Percentiles rank a stretch among this genome's conserved stretches.
phyloP scores from a whole-genome alignment of 2,329 filamentous ascomycete species.

The Trichoderma sp. region DNA sequence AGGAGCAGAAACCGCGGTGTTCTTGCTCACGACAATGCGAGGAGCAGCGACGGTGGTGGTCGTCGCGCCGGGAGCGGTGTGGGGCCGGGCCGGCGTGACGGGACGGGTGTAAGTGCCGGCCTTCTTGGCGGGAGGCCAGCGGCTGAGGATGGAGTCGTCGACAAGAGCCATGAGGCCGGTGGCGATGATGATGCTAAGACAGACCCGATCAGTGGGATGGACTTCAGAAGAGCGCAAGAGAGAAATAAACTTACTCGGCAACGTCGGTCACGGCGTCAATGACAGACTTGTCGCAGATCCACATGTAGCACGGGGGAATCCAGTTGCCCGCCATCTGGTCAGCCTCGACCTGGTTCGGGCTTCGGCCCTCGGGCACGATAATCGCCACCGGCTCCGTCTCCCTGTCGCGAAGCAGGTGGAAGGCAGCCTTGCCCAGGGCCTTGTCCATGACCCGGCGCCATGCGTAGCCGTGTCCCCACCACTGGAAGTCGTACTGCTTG shows the following conservation, averaged over 20 bases:
- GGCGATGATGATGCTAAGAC: constrained; percentile 74
- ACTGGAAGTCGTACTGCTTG: constrained; percentile 88
- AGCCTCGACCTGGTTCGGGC: constrained; percentile 67
- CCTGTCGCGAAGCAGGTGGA: constrained; percentile 74
- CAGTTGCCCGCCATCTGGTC: constrained; percentile 82
- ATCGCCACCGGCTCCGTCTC: constrained; percentile 69
- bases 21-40: not conserved
- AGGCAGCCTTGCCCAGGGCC: constrained; percentile 70
- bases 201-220: constrained; percentile 5
- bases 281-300: constrained; percentile 76
- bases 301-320: constrained; percentile 88
- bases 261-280: constrained; percentile 74
- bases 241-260: constrained; percentile 68
- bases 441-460: constrained; percentile 80
- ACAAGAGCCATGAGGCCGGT: constrained; percentile 88
- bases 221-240: not conserved
- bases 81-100: constrained; percentile 26
- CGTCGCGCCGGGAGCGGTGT: constrained; percentile 6
- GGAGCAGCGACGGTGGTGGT: not conserved
- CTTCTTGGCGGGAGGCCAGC: constrained; percentile 61
- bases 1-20: constrained; percentile 2
- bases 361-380: constrained; percentile 78
- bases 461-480: constrained; percentile 84
- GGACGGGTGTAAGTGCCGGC: constrained; percentile 28
- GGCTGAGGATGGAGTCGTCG: constrained; percentile 85